These are phyloP conservation scores for Rhodamnia rubescens DNA, from an alignment of 345 rosid genomes.

Conservation along the genomic window DNA sequence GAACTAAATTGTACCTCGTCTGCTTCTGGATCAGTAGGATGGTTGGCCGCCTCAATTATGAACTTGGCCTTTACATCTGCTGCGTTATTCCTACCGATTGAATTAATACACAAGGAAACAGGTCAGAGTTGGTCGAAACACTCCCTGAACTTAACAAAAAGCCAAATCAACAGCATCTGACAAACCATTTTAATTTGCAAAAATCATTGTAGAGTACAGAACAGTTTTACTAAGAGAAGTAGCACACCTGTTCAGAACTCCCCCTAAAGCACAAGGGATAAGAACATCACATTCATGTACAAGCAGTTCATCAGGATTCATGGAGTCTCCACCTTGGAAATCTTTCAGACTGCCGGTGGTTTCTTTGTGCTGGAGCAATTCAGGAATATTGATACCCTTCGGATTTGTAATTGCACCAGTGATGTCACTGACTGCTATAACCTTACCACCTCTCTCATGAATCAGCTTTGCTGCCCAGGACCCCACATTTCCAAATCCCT, in stretches of 20 bases:
- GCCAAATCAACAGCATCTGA: background rate
- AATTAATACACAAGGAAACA: background rate
- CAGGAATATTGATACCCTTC: slow-evolving; percentile 63
- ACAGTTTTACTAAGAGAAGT: background rate
- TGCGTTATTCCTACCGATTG: slow-evolving; percentile 68
- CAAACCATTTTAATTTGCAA: background rate
- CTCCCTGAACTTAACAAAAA: background rate
- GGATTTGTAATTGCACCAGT: slow-evolving; percentile 83
- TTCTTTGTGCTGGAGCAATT: slow-evolving; percentile 52
- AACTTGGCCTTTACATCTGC: slow-evolving; percentile 87
- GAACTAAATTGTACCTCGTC: slow-evolving; percentile 56
- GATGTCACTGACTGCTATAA: slow-evolving; percentile 85
- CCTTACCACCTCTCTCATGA: slow-evolving; percentile 88
- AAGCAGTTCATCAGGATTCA: slow-evolving; percentile 55
- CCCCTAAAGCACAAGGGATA: slow-evolving; percentile 91
- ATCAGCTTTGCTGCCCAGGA: slow-evolving; percentile 86
- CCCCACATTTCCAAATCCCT: slow-evolving; percentile 99
- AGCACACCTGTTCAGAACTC: slow-evolving; percentile 75
- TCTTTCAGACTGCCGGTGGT: slow-evolving; percentile 44
- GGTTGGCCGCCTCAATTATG: slow-evolving; percentile 94
- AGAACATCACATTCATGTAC: slow-evolving; percentile 97
- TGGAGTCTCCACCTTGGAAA: slow-evolving; percentile 65
- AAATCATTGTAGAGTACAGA: background rate
- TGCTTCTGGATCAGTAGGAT: slow-evolving; percentile 97
- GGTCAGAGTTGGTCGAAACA: background rate